A percentile compares a stretch with the other conserved stretches of the same genome.
These are phyloP conservation scores for Pterocarpus macrocarpus DNA, from an alignment of 306 rosid species.

Conservation along the genomic window DNA sequence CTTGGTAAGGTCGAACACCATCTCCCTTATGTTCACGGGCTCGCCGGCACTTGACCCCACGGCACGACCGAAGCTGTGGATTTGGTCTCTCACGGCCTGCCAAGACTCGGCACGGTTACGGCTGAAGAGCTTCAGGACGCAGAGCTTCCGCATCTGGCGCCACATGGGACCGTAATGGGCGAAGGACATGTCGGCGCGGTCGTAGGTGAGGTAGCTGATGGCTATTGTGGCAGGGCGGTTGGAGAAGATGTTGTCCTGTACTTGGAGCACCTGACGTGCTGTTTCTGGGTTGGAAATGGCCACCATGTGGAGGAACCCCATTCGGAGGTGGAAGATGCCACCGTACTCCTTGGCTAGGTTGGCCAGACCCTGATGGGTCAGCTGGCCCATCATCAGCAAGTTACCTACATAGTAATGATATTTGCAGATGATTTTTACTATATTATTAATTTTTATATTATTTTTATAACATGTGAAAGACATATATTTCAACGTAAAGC, in stretches of 20 bases:
- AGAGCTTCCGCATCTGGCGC: too few relatives aligned
- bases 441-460: too few relatives aligned
- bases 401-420: slow-evolving; percentile 50
- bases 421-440: too few relatives aligned
- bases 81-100: slow-evolving; percentile 79
- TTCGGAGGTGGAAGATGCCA: slow-evolving; percentile 75
- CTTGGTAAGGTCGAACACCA: slow-evolving; percentile 68
- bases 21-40: slow-evolving; percentile 65
- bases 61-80: slow-evolving; percentile 46
- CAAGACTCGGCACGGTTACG: slow-evolving; percentile 76
- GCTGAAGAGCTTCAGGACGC: too few relatives aligned
- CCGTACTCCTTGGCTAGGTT: slow-evolving; percentile 69
- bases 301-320: slow-evolving; percentile 51
- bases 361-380: slow-evolving; percentile 85
- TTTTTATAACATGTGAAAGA: too few relatives aligned
- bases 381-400: slow-evolving; percentile 77
- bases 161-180: too few relatives aligned
- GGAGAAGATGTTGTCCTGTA: slow-evolving; percentile 74
- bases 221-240: slow-evolving; percentile 87
- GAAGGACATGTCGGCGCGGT: too few relatives aligned
- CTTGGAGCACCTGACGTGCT: slow-evolving; percentile 45
- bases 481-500: too few relatives aligned
- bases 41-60: slow-evolving; percentile 45
- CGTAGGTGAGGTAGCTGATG: slow-evolving; percentile 53
- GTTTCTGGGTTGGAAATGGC: slow-evolving; percentile 60